Base-by-base conservation (phyloP, 1,284 basidiomycete genomes). In the Cryptococcus sp. region DNA sequence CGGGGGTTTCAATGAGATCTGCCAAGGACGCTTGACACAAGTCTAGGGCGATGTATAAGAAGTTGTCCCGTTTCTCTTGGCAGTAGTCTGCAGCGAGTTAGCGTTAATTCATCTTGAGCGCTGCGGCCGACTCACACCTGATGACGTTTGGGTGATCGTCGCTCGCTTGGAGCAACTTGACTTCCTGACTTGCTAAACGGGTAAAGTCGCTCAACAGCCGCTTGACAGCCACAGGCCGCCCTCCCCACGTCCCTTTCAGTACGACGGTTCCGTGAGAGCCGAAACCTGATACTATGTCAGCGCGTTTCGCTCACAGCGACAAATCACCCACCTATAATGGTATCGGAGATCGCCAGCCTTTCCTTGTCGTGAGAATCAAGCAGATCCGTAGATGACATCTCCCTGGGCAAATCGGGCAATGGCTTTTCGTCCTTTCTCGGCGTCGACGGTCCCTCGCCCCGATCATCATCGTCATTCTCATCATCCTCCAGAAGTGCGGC, bases 71-170 rank as follows among this genome's bases (percentile, higher is more conserved):
- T 0, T 90, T 84, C 80, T 99, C 95, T 82, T 98, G 93, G 80
- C 93, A 99, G 78, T 93, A 99, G 78, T 99, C 75, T 77, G 53
- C 31, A 2, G n/a, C 25, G 17, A 6, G 48, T 19, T 39, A 35
- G 35, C 15, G 41, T 53, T 50, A 59, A 56, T 41, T 56, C 1
- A 19, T 16, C 35, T 11, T 31, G 10, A 38, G n/a, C 22, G 16
- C 19, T 22, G 13, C 3, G 6, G 5, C 11, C 11, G 20, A 72
- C 61, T 65, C 51, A 76, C 76, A 95, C 57, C 95, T 87, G 66
- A 99, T 95, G 69, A 99, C 94, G 78, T 99, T 98, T 5, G 93
- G 93, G 71, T 99, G 96, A 75, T 97, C 93, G 80, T 99, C 96
- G 44, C 90, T 91, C 73, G 97, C 94, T 80, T 95, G 92, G 2